Conservation (phyloP, 2,329 filamentous ascomycete genomes). For the Volutella citrinella region DNA sequence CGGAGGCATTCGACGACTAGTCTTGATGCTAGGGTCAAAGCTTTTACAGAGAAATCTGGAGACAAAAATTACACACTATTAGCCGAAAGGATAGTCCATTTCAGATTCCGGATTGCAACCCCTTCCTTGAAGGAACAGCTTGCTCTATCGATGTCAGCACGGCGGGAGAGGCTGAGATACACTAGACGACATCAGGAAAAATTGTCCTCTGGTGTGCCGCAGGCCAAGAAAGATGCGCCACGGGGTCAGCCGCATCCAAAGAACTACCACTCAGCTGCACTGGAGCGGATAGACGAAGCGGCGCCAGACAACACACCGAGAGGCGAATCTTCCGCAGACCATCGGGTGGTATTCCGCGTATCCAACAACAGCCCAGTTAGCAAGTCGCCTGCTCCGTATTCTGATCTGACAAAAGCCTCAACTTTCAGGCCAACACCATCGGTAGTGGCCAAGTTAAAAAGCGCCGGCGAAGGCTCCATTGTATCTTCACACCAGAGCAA, state of each 20-base stretch:
- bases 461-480: neutral
- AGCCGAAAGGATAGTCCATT: neutral
- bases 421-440: neutral
- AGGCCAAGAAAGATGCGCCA: no score
- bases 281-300: no score
- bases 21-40: neutral
- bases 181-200: neutral
- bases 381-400: no score
- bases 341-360: no score
- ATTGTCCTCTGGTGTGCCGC: neutral
- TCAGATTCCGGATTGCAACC: neutral
- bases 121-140: neutral
- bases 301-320: no score
- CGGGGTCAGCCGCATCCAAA: no score
- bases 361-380: no score
- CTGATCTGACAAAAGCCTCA: neutral
- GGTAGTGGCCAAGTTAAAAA: neutral
- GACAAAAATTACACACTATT: neutral
- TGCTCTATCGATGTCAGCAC: neutral
- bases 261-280: no score
- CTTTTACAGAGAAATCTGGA: neutral
- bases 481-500: neutral
- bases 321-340: no score
- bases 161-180: neutral
- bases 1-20: neutral